phyloP scores from a whole-genome alignment of 2,329 filamentous ascomycete genomes.

The Aquanectria penicillioides region DNA sequence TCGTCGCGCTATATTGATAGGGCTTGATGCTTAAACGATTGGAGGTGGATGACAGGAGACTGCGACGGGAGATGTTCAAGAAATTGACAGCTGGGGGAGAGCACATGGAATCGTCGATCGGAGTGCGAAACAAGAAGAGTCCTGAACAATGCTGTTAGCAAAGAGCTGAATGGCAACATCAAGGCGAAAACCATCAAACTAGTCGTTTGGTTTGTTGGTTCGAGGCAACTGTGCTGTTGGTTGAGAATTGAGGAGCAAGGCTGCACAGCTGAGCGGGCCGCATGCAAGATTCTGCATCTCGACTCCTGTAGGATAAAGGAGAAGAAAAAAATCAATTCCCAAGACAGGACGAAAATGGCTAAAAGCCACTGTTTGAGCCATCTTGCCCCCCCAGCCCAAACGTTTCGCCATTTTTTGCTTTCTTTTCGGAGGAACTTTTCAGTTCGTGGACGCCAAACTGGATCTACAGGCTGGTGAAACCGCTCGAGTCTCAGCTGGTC shows the following conservation, averaged over 20 bases:
- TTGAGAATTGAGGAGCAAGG: not conserved
- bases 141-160: too few relatives aligned
- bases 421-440: not conserved
- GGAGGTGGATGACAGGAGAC: too few relatives aligned
- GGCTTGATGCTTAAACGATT: too few relatives aligned
- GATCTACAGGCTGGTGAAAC: constrained; percentile 13
- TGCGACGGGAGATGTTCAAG: too few relatives aligned
- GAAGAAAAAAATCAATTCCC: not conserved
- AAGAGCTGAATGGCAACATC: too few relatives aligned
- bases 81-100: too few relatives aligned
- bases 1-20: too few relatives aligned
- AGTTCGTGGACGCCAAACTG: not conserved
- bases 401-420: not conserved
- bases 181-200: too few relatives aligned
- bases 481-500: constrained; percentile 8
- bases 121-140: too few relatives aligned
- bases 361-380: constrained; percentile 1
- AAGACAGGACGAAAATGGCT: not conserved
- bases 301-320: not conserved
- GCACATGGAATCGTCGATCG: too few relatives aligned
- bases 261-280: not conserved
- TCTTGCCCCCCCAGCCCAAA: not conserved
- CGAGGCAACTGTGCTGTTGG: too few relatives aligned
- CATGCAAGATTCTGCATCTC: not conserved
- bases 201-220: too few relatives aligned